A percentile compares a stretch with the other conserved stretches of the same genome.
Conservation (phyloP, 2,329 filamentous ascomycete species). For the Xylariaceae sp. region DNA sequence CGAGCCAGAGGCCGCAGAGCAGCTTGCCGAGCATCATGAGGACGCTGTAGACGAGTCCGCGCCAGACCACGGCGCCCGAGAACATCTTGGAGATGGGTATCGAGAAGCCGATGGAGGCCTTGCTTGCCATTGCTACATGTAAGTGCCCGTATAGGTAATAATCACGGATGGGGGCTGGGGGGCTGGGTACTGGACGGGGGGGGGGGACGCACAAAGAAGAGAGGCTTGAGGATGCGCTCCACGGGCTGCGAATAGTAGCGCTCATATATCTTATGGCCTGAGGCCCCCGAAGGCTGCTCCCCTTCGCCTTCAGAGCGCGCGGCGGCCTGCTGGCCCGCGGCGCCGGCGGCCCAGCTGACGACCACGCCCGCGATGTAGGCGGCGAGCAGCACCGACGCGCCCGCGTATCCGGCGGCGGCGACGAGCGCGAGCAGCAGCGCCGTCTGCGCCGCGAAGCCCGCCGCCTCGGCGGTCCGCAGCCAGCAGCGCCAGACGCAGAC, state of each 20-base stretch:
- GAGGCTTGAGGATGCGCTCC: conserved; percentile 53
- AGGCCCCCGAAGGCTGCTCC: neutral
- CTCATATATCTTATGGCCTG: conserved; percentile 24
- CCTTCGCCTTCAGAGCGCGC: too few species aligned
- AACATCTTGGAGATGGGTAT: conserved; percentile 71
- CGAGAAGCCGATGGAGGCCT: conserved; percentile 66
- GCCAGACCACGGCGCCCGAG: conserved; percentile 55
- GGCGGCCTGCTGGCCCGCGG: conserved; percentile 9
- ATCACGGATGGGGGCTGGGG: too few species aligned
- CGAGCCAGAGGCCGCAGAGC: conserved; percentile 51
- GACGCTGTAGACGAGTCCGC: conserved; percentile 61
- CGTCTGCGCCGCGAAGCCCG: conserved; percentile 40
- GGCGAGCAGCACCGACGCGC: conserved; percentile 55
- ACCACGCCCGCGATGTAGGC: conserved; percentile 54
- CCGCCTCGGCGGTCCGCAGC: conserved; percentile 22
- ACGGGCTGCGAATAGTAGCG: conserved; percentile 32
- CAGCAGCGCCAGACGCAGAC: conserved; percentile 8
- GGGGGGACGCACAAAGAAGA: conserved; percentile 59
- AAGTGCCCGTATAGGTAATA: conserved; percentile 1
- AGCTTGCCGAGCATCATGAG: conserved; percentile 62
- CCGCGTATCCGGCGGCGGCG: conserved; percentile 47
- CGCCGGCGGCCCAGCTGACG: conserved; percentile 52
- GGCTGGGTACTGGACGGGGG: too few species aligned
- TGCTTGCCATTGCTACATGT: conserved; percentile 23
- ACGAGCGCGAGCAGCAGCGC: conserved; percentile 41